Percentiles rank a stretch among this genome's conserved stretches.
These are phyloP conservation scores for Penicillium hordei DNA, from an alignment of 2,329 filamentous ascomycete genomes.

Conservation along the genomic window DNA sequence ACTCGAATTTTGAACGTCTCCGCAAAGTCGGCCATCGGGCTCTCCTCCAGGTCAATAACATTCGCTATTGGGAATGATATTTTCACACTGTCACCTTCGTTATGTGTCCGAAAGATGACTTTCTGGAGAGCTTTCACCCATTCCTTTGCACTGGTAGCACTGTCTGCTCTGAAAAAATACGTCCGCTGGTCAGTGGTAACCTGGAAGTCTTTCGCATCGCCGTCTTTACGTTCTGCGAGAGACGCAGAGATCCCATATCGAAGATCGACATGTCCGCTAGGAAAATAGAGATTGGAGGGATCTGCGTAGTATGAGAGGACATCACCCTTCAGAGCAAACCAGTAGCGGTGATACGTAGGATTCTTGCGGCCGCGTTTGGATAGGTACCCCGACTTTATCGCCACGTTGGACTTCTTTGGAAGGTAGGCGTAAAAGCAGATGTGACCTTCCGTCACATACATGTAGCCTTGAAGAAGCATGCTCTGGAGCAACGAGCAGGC, in stretches of 20 bases:
- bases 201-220: conserved; percentile 73
- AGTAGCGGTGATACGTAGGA: conserved; percentile 83
- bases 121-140: conserved; percentile 94
- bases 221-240: conserved; percentile 62
- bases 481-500: conserved; percentile 92
- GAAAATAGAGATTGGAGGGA: conserved; percentile 84
- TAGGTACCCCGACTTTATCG: conserved; percentile 83
- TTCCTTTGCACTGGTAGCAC: conserved; percentile 81
- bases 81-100: conserved; percentile 95
- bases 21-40: conserved; percentile 83
- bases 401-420: conserved; percentile 80
- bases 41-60: conserved; percentile 89
- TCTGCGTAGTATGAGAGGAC: conserved; percentile 87
- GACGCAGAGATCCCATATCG: conserved; percentile 87
- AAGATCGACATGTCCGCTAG: conserved; percentile 85
- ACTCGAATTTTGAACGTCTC: conserved; percentile 93
- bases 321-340: conserved; percentile 90
- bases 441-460: conserved; percentile 91
- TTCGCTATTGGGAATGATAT: conserved; percentile 87
- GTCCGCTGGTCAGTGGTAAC: conserved; percentile 79
- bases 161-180: conserved; percentile 88
- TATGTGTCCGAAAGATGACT: conserved; percentile 92
- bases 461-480: conserved; percentile 86
- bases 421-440: conserved; percentile 97
- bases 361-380: conserved; percentile 86